Evolutionary conservation across 495 filamentous ascomycete species (phyloP), one percentile per base, ranked within the genome.

Genomic region (Trichocladium antarcticum): DNA sequence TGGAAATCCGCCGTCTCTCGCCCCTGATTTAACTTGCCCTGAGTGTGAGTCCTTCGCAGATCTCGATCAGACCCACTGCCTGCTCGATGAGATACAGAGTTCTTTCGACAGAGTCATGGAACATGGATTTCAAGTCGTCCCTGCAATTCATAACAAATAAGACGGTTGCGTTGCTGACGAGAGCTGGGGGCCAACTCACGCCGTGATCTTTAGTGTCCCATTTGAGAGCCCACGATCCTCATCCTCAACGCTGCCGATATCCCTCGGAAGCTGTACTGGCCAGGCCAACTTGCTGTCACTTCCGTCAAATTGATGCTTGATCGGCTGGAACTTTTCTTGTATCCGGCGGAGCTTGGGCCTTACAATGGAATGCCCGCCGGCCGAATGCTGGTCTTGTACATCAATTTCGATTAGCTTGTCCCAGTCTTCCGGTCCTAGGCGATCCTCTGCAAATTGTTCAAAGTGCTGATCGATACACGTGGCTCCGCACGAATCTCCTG

Each of bases 261-360:
- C 44, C 20, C 52, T 57, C 16, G 54, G 54, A 16, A 59, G 28
- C 20, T 51, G 47, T 7, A 57, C 43, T 0, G 54, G 49, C 14
- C 27, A 45, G 2, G 42, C 49, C 10, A 62, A 47, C 15, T 54
- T 52, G 9, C 42, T 45, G 8, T 61, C 54, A 11, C 46, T 52
- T 7, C 60, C 62, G 20, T 48, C 53, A 37, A 59, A 65, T 2
- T 28, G 28, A 35, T 60, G 57, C 55, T 67, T 67, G 46, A 61
- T 54, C 6, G 42, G 37, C 34, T 63, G 54, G 31, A 67, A 67
- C 7, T 50, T 42, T 8, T 51, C 47, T 15, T 63, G 56, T 5
- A 67, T 34, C 10, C 55, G 29, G 27, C 51, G 61, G 11, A 57
- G 50, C 3, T 36, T 55, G 2, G 52, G 55, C 22, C 47, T 59